These are phyloP conservation scores for Nothophaeocryptopus gaeumannii DNA, from an alignment of 2,329 filamentous ascomycete genomes.

Conservation along the genomic window DNA sequence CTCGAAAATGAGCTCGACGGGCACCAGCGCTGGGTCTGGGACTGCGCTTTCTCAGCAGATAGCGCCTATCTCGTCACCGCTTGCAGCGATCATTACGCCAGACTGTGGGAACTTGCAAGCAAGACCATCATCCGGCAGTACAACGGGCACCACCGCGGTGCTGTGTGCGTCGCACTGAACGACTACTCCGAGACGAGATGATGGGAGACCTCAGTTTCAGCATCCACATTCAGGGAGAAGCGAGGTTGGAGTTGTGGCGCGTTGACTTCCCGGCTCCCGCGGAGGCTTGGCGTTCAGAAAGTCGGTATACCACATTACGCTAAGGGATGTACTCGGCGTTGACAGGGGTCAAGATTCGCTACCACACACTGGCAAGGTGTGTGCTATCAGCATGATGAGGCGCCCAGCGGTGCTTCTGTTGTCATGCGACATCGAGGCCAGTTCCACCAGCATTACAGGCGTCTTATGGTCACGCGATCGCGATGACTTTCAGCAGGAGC, in stretches of 20 bases:
- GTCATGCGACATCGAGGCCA: too few relatives aligned
- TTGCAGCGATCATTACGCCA: conserved; percentile 88
- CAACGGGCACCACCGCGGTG: conserved; percentile 87
- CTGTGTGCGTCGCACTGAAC: conserved; percentile 89
- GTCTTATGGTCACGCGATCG: too few relatives aligned
- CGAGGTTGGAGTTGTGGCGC: background rate
- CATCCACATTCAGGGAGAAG: background rate
- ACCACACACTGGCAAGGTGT: too few relatives aligned
- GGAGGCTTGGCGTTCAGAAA: too few relatives aligned
- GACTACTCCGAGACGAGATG: conserved; percentile 51
- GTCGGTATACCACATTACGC: too few relatives aligned
- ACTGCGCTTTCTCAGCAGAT: conserved; percentile 92
- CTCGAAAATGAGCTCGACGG: conserved; percentile 83
- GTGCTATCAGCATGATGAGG: too few relatives aligned
- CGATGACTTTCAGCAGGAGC: too few relatives aligned
- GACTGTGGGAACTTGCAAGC: conserved; percentile 82
- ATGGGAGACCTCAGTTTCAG: background rate
- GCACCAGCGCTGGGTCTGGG: conserved; percentile 96
- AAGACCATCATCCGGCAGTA: conserved; percentile 93
- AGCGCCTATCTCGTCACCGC: conserved; percentile 90
- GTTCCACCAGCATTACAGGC: too few relatives aligned
- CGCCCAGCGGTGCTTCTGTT: too few relatives aligned
- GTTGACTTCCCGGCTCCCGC: too few relatives aligned
- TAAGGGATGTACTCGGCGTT: too few relatives aligned
- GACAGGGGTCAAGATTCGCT: too few relatives aligned